phyloP scores from a whole-genome alignment of 2,329 filamentous ascomycete species.

The Arthrocladium fulminans region DNA sequence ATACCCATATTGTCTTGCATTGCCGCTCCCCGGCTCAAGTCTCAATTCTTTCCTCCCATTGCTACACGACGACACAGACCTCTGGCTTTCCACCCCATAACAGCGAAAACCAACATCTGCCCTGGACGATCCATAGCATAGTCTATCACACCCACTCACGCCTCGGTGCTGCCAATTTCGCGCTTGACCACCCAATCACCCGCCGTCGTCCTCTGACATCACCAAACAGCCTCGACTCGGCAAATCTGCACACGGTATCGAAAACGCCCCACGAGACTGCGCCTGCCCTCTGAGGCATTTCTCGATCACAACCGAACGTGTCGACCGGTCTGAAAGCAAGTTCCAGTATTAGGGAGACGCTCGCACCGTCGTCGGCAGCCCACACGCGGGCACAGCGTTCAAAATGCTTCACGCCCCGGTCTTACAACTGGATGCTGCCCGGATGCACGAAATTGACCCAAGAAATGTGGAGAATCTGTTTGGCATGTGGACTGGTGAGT shows the following conservation, averaged over 20 bases:
- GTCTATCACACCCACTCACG: too few relatives aligned
- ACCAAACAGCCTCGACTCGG: not conserved
- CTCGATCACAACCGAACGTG: not conserved
- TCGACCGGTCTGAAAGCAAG: not conserved
- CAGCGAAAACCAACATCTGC: not conserved
- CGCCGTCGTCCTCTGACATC: slow-evolving; percentile 5
- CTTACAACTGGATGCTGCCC: slow-evolving; percentile 80
- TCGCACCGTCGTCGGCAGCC: not conserved
- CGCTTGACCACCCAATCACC: not conserved
- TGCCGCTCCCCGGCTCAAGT: not conserved
- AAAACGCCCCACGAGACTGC: not conserved
- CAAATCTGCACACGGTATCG: not conserved
- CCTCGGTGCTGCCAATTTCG: not conserved
- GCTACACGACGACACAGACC: not conserved
- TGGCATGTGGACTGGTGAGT: slow-evolving; percentile 93
- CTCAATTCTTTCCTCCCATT: not conserved
- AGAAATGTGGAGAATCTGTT: slow-evolving; percentile 86
- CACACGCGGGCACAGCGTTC: slow-evolving; percentile 8
- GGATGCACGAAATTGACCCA: slow-evolving; percentile 92
- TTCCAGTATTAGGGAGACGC: not conserved
- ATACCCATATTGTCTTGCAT: slow-evolving; percentile 7
- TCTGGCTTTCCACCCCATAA: not conserved
- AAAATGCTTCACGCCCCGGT: slow-evolving; percentile 53
- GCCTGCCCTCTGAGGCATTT: slow-evolving; percentile 1
- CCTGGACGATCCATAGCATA: too few relatives aligned